phyloP scores from a whole-genome alignment of 1,284 basidiomycete genomes.

The Pseudozyma tsukubaensis region DNA sequence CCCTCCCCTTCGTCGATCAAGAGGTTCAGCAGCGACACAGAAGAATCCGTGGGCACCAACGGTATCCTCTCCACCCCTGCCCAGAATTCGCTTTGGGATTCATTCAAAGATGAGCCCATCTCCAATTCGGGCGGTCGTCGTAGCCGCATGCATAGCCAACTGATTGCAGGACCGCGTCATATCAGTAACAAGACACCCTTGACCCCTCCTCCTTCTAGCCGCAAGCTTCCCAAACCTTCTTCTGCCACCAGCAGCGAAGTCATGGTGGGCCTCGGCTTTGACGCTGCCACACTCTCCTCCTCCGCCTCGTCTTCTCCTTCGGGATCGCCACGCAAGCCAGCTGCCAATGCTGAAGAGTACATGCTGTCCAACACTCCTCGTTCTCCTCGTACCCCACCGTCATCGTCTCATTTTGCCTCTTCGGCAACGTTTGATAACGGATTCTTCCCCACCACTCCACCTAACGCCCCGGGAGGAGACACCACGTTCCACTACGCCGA shows the following conservation, averaged over 20 bases:
- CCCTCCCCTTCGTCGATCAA: conserved; percentile 42
- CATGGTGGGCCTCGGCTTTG: conserved; percentile 17
- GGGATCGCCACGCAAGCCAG: neutral
- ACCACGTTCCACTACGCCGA: conserved; percentile 55
- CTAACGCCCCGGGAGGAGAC: conserved; percentile 40
- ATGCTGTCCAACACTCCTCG: conserved; percentile 13
- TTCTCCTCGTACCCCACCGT: conserved; percentile 15
- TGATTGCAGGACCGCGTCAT: conserved; percentile 4
- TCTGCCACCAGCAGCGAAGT: neutral
- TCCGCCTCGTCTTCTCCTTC: neutral
- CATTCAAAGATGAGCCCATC: conserved; percentile 20
- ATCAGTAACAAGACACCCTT: conserved; percentile 1
- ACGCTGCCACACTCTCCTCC: conserved; percentile 12
- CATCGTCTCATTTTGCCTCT: neutral
- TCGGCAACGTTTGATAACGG: conserved; percentile 1
- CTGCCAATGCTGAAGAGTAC: conserved; percentile 34
- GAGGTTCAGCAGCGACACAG: conserved; percentile 16
- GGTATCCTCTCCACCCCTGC: conserved; percentile 37
- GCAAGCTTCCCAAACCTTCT: conserved; percentile 2
- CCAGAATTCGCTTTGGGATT: conserved; percentile 42
- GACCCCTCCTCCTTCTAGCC: conserved; percentile 22
- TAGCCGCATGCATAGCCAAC: conserved; percentile 9
- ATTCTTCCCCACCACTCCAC: conserved; percentile 16
- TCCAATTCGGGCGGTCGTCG: conserved; percentile 12
- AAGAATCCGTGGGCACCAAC: conserved; percentile 7